Evolutionary conservation across 2,329 filamentous ascomycete species (phyloP).

Genomic region (Talaromyces sp.): DNA sequence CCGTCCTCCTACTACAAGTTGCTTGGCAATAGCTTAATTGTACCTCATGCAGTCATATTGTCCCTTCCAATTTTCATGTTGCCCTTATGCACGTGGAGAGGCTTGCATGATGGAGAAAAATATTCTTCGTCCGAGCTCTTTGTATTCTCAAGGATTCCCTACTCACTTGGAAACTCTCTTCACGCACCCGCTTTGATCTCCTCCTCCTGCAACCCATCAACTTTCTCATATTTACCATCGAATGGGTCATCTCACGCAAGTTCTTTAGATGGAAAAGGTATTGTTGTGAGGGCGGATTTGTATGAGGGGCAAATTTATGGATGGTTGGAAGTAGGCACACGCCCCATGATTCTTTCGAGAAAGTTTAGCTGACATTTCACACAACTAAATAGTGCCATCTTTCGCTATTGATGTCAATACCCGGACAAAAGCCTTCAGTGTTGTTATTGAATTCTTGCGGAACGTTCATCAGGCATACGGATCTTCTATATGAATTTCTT

Average conservation of each 20-base stretch:
- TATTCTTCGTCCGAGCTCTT: not conserved
- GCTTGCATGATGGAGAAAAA: no score
- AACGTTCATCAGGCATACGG: not conserved
- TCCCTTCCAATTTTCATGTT: no score
- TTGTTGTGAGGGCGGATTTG: not conserved
- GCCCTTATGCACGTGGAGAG: no score
- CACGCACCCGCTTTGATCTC: conserved; percentile 42
- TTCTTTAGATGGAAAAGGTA: not conserved
- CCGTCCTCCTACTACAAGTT: not conserved
- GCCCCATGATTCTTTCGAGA: not conserved
- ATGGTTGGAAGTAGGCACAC: not conserved
- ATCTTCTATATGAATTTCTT: not conserved
- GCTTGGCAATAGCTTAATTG: not conserved
- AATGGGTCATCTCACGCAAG: conserved; percentile 22
- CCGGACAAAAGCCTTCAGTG: not conserved
- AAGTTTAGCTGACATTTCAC: not conserved
- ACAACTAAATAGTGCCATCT: not conserved
- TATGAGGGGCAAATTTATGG: conserved; percentile 6
- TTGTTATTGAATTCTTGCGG: not conserved
- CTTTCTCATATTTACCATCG: conserved; percentile 38
- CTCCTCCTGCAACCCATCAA: conserved; percentile 44
- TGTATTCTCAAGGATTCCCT: conserved; percentile 29
- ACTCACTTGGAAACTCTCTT: conserved; percentile 37
- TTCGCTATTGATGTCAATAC: conserved; percentile 1
- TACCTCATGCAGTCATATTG: not conserved